Evolutionary conservation across 2,329 filamentous ascomycete species (phyloP).

Genomic region (Xylariaceae sp.): DNA sequence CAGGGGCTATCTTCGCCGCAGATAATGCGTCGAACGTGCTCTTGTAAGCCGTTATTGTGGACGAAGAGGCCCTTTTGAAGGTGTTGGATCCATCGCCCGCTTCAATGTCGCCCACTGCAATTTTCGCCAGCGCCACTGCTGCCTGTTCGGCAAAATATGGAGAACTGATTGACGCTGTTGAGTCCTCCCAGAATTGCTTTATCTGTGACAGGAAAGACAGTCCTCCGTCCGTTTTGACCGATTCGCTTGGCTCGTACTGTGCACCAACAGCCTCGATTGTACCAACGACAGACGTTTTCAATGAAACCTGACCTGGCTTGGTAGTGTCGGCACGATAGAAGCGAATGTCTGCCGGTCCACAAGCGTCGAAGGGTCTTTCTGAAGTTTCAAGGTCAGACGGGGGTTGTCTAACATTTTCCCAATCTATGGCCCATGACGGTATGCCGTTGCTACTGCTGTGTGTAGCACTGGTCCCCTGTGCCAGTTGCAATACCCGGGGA

Average conservation of each 20-base stretch:
- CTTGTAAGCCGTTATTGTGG: constrained; percentile 12
- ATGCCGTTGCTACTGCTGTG: background rate
- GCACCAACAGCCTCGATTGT: constrained; percentile 11
- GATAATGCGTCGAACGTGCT: constrained; percentile 10
- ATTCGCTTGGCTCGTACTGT: constrained; percentile 4
- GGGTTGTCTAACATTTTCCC: constrained; percentile 14
- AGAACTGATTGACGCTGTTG: constrained; percentile 13
- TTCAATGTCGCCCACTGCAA: constrained; percentile 17
- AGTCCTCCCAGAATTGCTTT: constrained; percentile 17
- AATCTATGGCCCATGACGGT: constrained; percentile 21
- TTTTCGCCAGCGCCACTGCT: constrained; percentile 18
- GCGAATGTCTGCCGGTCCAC: constrained; percentile 17
- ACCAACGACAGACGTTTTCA: constrained; percentile 17
- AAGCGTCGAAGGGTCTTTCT: constrained; percentile 17
- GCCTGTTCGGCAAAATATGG: constrained; percentile 19
- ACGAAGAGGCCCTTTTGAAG: constrained; percentile 5
- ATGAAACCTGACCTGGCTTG: constrained; percentile 3
- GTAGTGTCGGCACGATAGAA: constrained; percentile 16
- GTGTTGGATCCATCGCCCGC: background rate
- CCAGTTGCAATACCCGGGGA: constrained; percentile 11
- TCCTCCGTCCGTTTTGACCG: background rate
- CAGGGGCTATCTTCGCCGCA: background rate
- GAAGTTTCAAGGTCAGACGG: constrained; percentile 4
- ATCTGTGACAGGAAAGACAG: constrained; percentile 15
- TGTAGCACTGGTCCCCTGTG: constrained; percentile 2